phyloP scores from a whole-genome alignment of 2,329 filamentous ascomycete genomes.

The Calonectria ilicicola region DNA sequence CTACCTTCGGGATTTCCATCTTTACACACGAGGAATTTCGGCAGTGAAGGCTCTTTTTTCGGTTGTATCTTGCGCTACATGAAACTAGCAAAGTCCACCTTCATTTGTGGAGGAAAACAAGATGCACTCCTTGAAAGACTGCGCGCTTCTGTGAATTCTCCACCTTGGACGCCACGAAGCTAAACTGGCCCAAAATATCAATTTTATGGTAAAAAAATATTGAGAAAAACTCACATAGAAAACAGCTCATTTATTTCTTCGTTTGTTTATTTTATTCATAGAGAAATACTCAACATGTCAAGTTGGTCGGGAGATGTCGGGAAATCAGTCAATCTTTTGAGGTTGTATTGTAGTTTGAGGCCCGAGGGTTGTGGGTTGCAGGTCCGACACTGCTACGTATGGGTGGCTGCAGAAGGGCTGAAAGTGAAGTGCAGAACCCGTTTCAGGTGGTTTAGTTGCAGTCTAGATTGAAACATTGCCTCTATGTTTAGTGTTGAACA shows the following conservation, averaged over 20 bases:
- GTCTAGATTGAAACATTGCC: slow-evolving; percentile 5
- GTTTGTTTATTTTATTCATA: too few species aligned
- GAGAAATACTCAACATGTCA: too few species aligned
- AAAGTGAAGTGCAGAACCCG: background rate
- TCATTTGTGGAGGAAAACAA: background rate
- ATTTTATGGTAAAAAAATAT: too few species aligned
- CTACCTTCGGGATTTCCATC: background rate
- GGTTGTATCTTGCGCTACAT: background rate
- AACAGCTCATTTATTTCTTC: too few species aligned
- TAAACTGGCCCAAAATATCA: too few species aligned
- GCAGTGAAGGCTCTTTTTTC: background rate
- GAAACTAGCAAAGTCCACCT: background rate
- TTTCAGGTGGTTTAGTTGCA: background rate
- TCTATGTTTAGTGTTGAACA: slow-evolving; percentile 23
- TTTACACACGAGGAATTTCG: background rate
- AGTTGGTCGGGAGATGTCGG: too few species aligned
- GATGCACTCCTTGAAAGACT: too few species aligned
- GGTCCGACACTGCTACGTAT: background rate
- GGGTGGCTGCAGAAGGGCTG: background rate
- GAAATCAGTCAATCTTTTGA: too few species aligned
- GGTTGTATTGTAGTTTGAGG: background rate
- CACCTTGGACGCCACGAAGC: too few species aligned
- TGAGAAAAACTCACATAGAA: too few species aligned
- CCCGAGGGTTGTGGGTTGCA: background rate
- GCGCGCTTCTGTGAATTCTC: too few species aligned